These are phyloP conservation scores for Tylopilus subfusipes DNA, from an alignment of 768 basidiomycete genomes.

Conservation along the genomic window DNA sequence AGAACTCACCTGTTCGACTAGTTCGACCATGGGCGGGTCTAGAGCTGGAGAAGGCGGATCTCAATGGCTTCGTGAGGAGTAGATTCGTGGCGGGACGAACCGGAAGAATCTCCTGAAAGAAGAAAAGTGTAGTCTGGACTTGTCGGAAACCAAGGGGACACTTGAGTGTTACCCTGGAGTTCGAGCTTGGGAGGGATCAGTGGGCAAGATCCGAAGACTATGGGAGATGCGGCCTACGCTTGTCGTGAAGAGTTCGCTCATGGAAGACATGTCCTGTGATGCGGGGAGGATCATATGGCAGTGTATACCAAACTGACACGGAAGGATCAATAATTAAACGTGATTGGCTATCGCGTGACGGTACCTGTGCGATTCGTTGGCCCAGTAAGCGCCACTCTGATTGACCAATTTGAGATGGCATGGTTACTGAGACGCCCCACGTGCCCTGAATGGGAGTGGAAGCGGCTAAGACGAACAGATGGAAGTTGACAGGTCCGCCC, in stretches of 20 bases:
- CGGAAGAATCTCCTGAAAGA: conserved; percentile 38
- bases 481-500: conserved; percentile 37
- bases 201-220: background rate
- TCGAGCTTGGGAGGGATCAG: conserved; percentile 19
- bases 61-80: background rate
- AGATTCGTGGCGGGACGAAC: conserved; percentile 13
- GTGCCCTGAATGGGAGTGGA: conserved; percentile 39
- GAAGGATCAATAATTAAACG: conserved; percentile 17
- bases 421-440: conserved; percentile 24
- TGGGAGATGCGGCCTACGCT: conserved; percentile 32
- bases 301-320: conserved; percentile 47
- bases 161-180: conserved; percentile 21
- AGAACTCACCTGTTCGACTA: conserved; percentile 13
- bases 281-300: conserved; percentile 55
- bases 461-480: conserved; percentile 55
- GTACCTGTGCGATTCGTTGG: conserved; percentile 45
- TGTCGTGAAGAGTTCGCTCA: conserved; percentile 48
- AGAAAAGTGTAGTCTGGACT: conserved; percentile 39
- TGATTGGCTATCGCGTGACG: conserved; percentile 7
- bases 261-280: conserved; percentile 42
- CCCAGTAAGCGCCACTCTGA: conserved; percentile 42
- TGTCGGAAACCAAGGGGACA: conserved; percentile 40
- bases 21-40: conserved; percentile 8
- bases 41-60: conserved; percentile 2
- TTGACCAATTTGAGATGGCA: conserved; percentile 29